Base-by-base conservation (phyloP, 2,329 filamentous ascomycete species). In the Calonectria pauciramosa region DNA sequence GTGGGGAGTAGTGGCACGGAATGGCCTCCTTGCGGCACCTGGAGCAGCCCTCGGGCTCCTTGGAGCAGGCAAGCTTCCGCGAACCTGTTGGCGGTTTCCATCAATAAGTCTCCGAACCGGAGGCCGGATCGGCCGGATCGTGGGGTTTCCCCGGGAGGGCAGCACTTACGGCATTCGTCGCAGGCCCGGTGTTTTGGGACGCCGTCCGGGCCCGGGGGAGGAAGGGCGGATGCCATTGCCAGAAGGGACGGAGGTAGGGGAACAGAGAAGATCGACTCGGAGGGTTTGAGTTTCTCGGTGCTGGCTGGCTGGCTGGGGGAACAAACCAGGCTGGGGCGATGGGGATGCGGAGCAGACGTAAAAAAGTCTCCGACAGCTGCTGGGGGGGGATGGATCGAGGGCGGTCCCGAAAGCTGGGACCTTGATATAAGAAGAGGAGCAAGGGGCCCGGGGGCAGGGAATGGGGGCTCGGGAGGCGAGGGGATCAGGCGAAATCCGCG, bases 1-100 rank as follows among this genome's bases (percentile, higher is more conserved):
- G 92, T 16, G 88, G 86, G 10, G 91, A 93, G 83, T 93, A 94
- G 76, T 91, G 86, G 79, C 92, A 94, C 52, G 74, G 70, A 52
- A 93, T 88, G 72, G 86, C 87, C 77, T 93, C 92, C 71, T 87
- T 87, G 70, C 84, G 86, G 80, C 92, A 94, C 71, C 92, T 88
- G 10, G 87, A 84, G 82, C 92, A 94, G 71, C 91, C 91, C 68
- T 89, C 87, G 2, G 86, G 82, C 77, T 93, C 90, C 80, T 93
- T 93, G 51, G 90, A 89, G 82, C 92, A 94, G 59, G 91, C 91
- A 60, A 93, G 88, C 81, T 94, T 94, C 68, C 92, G 89, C 30
- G 87, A 86, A 79, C 92, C 92, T 93, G 74, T 47, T 36, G 32
- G 73, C 71, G 75, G 73, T 67, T 67, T 70, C 14, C 38, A 32